Evolutionary conservation across 1,139 yeast genomes (phyloP), one percentile per base, ranked within the genome.

Genomic region (Protomyces macrosporus): DNA sequence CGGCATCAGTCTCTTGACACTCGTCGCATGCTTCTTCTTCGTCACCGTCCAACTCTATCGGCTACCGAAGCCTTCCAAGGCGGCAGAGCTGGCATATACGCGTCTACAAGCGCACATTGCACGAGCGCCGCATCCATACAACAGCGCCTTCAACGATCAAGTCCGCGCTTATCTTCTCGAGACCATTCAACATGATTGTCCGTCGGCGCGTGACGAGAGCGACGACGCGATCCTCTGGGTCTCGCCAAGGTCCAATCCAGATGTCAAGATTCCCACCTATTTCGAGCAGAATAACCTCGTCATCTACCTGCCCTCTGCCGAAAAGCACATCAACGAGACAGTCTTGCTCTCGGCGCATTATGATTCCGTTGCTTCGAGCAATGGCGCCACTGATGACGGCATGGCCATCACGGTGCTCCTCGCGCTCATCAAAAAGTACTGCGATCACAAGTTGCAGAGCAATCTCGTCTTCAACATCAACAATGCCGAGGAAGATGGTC

Each of bases 331-430:
- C 0, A 75, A 87, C 55, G 87, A 87, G 0, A 93, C 90, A 0
- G 75, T 90, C 3, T 76, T 91, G 57, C 72, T 91, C 3, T 87
- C 95, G 69, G 91, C 97, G 3, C 97, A 91, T 75, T 91, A 77
- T 71, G 97, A 91, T 75, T 85, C 95, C 6, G 97, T 90, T 2
- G 95, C 97, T 14, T 83, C 95, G 2, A 85, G 91, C 12, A 84
- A 78, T 71, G 97, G 98, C 36, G 84, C 95, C 4, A 90, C 97
- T 5, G 98, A 91, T 73, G 97, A 89, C 72, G 97, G 97, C 0
- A 86, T 86, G 77, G 97, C 97, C n/a, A 80, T 89, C 66, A 96
- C 93, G 0, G 81, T 93, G 5, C 77, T 90, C 80, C 77, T 90
- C 53, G 96, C 93, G 0, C 77, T 88, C 1, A 76, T 90, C 66